Base-by-base conservation (phyloP, 768 basidiomycete species). In the Boletus patriciae region DNA sequence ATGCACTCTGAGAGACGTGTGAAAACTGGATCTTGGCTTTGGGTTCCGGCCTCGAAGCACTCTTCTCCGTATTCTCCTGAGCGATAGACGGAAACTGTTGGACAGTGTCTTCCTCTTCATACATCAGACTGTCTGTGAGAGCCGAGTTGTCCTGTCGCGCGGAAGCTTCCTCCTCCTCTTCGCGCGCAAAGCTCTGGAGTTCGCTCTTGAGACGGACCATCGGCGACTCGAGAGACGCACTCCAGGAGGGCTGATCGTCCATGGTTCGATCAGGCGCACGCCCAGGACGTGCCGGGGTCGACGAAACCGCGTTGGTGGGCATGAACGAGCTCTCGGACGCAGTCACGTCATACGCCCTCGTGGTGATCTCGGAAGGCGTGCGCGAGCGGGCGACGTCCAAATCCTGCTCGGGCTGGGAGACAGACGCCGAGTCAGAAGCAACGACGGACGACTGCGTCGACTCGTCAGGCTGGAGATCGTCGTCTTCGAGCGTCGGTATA, bases 251-350 rank as follows among this genome's bases (percentile, higher is more conserved):
- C 12, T 79, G 80, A 31, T 81, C 78, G 15, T 78, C 78, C 6
- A 69, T 60, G 21, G 79, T 79, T 45, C 64, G 77, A 58, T 79
- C 69, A 40, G 76, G 62, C 6, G 61, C 50, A 54, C 60, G 54
- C 43, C 56, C 59, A 43, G 69, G 65, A 51, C 72, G 72, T 10
- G 88, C 86, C 18, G 92, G 92, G 2, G 92, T 93, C 3, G 91
- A 93, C 1, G 90, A 88, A 52, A 87, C 77, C 0, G 88, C 88
- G 9, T 80, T 88, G 4, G 79, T 78, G 15, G 88, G 89, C 69
- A 86, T 77, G 70, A 94, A 95, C 4, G 90, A 92, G 53, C 75
- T 80, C 58, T 92, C 88, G 33, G 80, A 84, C 37, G 79, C 77
- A 8, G 80, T 78, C 13, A 78, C 71, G 46, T 74, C 72, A 45